Evolutionary conservation across 768 basidiomycete species (phyloP), one percentile per base, ranked within the genome.

Genomic region (Fomitopsis serialis): DNA sequence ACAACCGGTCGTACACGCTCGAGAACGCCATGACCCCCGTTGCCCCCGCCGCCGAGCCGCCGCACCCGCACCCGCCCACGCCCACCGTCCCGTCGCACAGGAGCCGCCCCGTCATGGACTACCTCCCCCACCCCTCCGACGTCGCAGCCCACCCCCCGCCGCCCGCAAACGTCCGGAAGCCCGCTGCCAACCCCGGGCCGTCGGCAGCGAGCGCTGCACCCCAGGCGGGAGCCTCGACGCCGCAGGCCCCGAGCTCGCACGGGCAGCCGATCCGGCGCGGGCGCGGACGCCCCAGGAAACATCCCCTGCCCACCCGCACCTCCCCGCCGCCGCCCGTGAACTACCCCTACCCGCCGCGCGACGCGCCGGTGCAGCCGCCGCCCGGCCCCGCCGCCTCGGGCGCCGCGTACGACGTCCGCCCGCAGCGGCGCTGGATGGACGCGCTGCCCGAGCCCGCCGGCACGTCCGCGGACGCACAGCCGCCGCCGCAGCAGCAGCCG

Each of bases 201-300:
- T 11, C 29, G 29, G 6, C 29, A 5, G 29, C 29, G 29, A 6
- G 6, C 29, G 29, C 29, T 11, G 29, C 29, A 32, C 52, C 51
- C 15, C 52, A 51, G 13, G n/a, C 45, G 9, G 34, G 19, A 4
- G 12, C 13, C 17, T 3, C 19, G 13, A 1, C 29, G 11, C 8
- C 27, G 37, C 37, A 40, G 15, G 15, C 37, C 7, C 8, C 37
- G 37, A 40, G 37, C 37, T 15, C 37, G 37, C 37, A 40, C 37
- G 37, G 37, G n/a, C 23, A 46, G 22, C 46, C 32, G 2, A 32
- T 32, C 23, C 57, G 55, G 22, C 57, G 57, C 6, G 54, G 56
- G 34, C 61, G 61, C 45, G 61, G 61, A 1, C 61, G 61, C 24
- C 61, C 61, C 23, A 55, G 58, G 42, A 59, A 59, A 52, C 52